Base-by-base conservation (phyloP, 2,329 filamentous ascomycete genomes). In the Penicillium sp. region DNA sequence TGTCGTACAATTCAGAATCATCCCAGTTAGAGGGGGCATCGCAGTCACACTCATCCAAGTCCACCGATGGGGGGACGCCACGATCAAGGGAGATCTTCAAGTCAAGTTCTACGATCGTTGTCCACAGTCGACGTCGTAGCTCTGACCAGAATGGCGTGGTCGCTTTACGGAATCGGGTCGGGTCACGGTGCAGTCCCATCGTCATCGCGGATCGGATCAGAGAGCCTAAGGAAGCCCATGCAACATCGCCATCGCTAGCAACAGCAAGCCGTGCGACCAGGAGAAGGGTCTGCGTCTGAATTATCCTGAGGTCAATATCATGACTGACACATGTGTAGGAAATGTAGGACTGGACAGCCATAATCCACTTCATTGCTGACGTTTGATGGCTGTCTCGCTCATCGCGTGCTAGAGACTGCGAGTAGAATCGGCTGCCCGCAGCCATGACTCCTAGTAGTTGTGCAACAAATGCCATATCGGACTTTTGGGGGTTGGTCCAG, bases 401-500 rank as follows among this genome's bases (percentile, higher is more conserved):
- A 58, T 64, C 55, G 50, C 61, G 18, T 43, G 66, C 55, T 51
- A 43, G 31, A 9, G 61, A 39, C 52, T 62, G 46, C 40, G 65
- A 59, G 40, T 72, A 69, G 44, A 73, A 79, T 56, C 84, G 86
- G 1, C 77, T 73, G 1, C 83, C 79, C 11, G 74, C 74, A 22
- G 76, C 72, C 61, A 73, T 70, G 19, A 77, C 62, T 1, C 74
- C 73, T 11, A 78, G 65, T 11, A 78, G 60, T 44, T 76, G 75
- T 1, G 75, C 77, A 1, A 86, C 59, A 50, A 87, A 87, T 6
- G 74, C 70, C 16, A 74, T 67, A 33, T 76, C 80, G 2, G 77
- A 73, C 0, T 72, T 71, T 19, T 70, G 64, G 0, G 78, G 77
- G 16, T 77, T 75, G 0, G 70, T 73, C 85, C 85, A 88, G 11